A percentile compares a stretch with the other conserved stretches of the same genome.
These are phyloP conservation scores for Neurospora sp. DNA, from an alignment of 495 filamentous ascomycete genomes.

Conservation along the genomic window DNA sequence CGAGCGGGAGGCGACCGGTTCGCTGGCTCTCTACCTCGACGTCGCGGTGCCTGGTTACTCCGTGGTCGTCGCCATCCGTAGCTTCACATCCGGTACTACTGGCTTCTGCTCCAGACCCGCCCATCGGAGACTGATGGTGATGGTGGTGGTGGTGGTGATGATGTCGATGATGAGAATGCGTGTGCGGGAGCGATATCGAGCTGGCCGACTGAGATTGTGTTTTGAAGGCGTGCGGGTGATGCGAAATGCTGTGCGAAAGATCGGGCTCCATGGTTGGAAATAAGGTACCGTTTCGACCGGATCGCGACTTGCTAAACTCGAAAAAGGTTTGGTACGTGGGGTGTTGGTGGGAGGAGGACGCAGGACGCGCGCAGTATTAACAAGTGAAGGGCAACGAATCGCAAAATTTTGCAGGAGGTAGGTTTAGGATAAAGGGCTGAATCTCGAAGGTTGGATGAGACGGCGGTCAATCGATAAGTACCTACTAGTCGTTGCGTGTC, in stretches of 20 bases:
- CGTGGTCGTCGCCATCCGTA: constrained; percentile 36
- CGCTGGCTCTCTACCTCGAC: constrained; percentile 65
- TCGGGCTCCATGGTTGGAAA: constrained; percentile 22
- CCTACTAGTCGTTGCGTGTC: too few relatives aligned
- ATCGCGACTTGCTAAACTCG: not conserved
- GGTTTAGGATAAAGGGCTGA: not conserved
- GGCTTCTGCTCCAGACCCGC: constrained; percentile 17
- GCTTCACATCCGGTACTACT: constrained; percentile 39
- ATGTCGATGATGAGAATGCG: constrained; percentile 7
- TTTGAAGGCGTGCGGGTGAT: constrained; percentile 38
- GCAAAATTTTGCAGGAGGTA: not conserved
- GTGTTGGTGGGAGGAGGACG: not conserved
- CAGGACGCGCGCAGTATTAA: not conserved
- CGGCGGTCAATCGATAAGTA: not conserved
- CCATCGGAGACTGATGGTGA: constrained; percentile 20
- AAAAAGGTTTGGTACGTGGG: not conserved
- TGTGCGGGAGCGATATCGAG: constrained; percentile 5
- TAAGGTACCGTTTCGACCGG: not conserved
- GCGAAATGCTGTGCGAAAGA: constrained; percentile 30
- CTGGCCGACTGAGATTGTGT: constrained; percentile 28
- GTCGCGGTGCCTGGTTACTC: constrained; percentile 44
- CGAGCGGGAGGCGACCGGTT: constrained; percentile 25
- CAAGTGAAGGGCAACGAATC: not conserved
- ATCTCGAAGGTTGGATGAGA: not conserved
- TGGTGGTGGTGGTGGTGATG: constrained; percentile 14